Evolutionary conservation across 768 basidiomycete genomes (phyloP), one percentile per base, ranked within the genome.

Genomic region (Hemileccinum impolitum): DNA sequence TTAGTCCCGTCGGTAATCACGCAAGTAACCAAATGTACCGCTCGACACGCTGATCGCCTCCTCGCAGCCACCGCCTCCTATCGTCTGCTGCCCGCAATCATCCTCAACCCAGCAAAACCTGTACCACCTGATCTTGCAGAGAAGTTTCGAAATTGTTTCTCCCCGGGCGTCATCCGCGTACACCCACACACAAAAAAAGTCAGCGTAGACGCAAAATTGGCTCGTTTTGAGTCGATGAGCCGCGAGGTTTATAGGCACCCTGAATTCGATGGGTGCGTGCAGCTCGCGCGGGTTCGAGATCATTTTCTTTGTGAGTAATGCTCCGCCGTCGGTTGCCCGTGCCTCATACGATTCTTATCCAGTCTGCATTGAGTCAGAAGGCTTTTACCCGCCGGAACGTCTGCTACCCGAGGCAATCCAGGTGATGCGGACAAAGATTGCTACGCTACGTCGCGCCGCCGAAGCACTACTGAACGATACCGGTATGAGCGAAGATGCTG

Each of bases 241-340:
- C 76, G 96, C 39, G 94, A 98, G 69, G 94, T 94, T 2, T 75
- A 96, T 38, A 80, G 95, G 54, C 88, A 97, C 67, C 84, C 87
- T 0, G 94, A 98, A 66, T 96, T 98, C 54, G 78, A 82, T 32
- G 90, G 82, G 36, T 81, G 75, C 42, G 93, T 95, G 4, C 79
- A 90, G 65, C 75, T 99, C 44, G 82, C 84, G 47, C 79, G 96
- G 8, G 84, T 96, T 39, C 76, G 92, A 44, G 94, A 97, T 73
- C 88, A 85, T 70, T 97, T 96, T 70, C 77, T 97, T 47, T 97
- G 95, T 94, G 59, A 60, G 90, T 74, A 23, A 14, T 43, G 38
- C 14, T 36, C 40, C 49, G 1, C 6, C 28, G 10, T 38, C 43
- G 10, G 3, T 47, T 12, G 6, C 39, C 23, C 23, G 39, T 40